These are phyloP conservation scores for Fraxinus greggii DNA, from an alignment of 305 asterid genomes.

Conservation along the genomic window DNA sequence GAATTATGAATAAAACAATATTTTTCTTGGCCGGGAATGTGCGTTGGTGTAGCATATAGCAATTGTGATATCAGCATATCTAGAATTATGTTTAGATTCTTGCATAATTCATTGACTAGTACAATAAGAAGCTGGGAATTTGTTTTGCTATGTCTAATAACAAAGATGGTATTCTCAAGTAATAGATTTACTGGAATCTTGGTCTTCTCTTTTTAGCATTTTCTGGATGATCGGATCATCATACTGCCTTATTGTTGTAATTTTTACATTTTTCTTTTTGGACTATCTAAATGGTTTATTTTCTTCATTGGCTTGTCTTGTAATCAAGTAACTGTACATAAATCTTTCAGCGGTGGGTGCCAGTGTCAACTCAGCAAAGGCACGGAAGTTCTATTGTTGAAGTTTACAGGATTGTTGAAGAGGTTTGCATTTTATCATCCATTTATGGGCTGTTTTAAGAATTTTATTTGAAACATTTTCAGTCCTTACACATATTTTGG, in stretches of 20 bases:
- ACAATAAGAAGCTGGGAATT: not conserved
- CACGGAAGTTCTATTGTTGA: conserved; percentile 96
- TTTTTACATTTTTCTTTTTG: not conserved
- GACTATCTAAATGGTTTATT: conserved; percentile 3
- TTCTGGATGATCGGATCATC: conserved; percentile 18
- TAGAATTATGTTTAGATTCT: not conserved
- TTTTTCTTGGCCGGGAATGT: conserved; percentile 9
- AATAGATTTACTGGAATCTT: conserved; percentile 13
- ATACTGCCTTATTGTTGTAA: conserved; percentile 7
- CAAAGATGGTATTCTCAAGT: not conserved
- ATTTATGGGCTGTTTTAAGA: conserved; percentile 7
- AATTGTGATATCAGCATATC: not conserved
- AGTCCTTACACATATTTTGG: not conserved
- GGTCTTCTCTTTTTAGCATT: conserved; percentile 15
- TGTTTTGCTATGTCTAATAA: not conserved
- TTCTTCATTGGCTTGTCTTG: conserved; percentile 11
- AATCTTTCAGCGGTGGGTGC: conserved; percentile 65
- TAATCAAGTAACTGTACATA: conserved; percentile 18
- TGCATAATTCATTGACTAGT: not conserved
- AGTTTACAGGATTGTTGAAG: conserved; percentile 97
- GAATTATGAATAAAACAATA: not conserved
- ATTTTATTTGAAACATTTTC: not conserved
- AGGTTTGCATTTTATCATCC: conserved; percentile 47
- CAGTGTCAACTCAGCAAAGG: conserved; percentile 91
- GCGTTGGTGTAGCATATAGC: not conserved